phyloP scores from a whole-genome alignment of 768 basidiomycete genomes.

The Xerocomus brunneocitrinus region DNA sequence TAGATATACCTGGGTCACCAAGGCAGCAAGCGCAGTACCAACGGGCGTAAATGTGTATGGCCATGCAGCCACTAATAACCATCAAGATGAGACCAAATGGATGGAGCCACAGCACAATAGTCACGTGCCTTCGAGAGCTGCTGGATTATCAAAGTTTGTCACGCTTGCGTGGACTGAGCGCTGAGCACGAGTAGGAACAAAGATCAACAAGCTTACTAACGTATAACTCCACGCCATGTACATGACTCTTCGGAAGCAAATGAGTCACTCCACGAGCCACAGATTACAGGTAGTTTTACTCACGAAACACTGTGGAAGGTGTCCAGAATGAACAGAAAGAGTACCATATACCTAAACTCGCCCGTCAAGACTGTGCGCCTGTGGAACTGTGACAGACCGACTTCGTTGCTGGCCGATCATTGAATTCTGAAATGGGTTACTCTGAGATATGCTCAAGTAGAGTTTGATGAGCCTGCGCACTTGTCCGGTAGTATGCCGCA shows the following conservation, averaged over 20 bases:
- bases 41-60: slow-evolving; percentile 47
- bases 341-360: slow-evolving; percentile 8
- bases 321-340: slow-evolving; percentile 12
- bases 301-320: slow-evolving; percentile 13
- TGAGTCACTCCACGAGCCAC: no score
- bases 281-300: neutral
- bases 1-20: slow-evolving; percentile 47
- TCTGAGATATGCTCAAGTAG: neutral
- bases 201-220: no score
- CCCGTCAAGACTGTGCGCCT: neutral
- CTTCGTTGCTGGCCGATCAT: slow-evolving; percentile 9
- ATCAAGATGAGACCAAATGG: no score
- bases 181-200: no score
- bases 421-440: slow-evolving; percentile 5
- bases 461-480: no score
- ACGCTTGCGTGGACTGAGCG: no score
- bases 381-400: neutral
- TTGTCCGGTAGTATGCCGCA: slow-evolving; percentile 30
- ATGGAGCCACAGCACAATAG: no score
- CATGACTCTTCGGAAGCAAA: no score
- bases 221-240: no score
- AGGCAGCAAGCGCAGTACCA: slow-evolving; percentile 42
- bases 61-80: slow-evolving; percentile 38
- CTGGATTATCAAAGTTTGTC: no score
- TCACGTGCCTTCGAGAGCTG: no score